Conservation (phyloP, 2,329 filamentous ascomycete genomes). For the Colletotrichum sp. region DNA sequence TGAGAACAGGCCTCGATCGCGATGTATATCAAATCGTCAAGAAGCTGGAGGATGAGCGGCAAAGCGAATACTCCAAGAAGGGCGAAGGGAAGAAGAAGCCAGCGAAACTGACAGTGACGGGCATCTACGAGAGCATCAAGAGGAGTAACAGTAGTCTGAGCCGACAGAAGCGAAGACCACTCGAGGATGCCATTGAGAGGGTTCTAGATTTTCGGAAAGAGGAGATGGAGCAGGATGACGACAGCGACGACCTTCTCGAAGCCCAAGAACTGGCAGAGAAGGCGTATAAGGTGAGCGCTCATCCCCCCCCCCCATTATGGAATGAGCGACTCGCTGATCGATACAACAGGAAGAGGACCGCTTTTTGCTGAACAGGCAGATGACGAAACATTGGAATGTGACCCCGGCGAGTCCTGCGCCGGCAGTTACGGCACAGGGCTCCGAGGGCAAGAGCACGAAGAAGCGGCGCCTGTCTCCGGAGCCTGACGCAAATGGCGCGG, state of each 20-base stretch:
- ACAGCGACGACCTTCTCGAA: slow-evolving; percentile 55
- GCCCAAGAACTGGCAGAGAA: slow-evolving; percentile 21
- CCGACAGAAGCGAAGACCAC: slow-evolving; percentile 77
- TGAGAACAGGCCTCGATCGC: slow-evolving; percentile 65
- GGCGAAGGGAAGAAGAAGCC: slow-evolving; percentile 37
- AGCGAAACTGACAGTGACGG: slow-evolving; percentile 55
- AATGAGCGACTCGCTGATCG: not conserved
- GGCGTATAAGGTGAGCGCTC: slow-evolving; percentile 21
- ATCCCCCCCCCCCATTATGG: not conserved
- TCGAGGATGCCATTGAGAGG: slow-evolving; percentile 87
- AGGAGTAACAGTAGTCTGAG: slow-evolving; percentile 86
- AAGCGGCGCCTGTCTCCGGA: slow-evolving; percentile 22
- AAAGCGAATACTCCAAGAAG: slow-evolving; percentile 63
- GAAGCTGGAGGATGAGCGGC: slow-evolving; percentile 69
- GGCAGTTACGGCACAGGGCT: slow-evolving; percentile 6
- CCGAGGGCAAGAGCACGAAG: slow-evolving; percentile 26
- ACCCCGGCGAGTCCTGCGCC: not conserved
- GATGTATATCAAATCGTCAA: slow-evolving; percentile 82
- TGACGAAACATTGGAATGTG: slow-evolving; percentile 45
- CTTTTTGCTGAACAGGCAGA: slow-evolving; percentile 46
- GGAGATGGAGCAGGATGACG: slow-evolving; percentile 60
- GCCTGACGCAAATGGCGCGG: slow-evolving; percentile 14
- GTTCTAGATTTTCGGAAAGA: slow-evolving; percentile 78
- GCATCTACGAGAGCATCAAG: slow-evolving; percentile 76
- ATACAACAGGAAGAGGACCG: slow-evolving; percentile 33